Evolutionary conservation across 805 yeast genomes (phyloP), one percentile per base, ranked within the genome.

Genomic region (Candida broadrunensis): DNA sequence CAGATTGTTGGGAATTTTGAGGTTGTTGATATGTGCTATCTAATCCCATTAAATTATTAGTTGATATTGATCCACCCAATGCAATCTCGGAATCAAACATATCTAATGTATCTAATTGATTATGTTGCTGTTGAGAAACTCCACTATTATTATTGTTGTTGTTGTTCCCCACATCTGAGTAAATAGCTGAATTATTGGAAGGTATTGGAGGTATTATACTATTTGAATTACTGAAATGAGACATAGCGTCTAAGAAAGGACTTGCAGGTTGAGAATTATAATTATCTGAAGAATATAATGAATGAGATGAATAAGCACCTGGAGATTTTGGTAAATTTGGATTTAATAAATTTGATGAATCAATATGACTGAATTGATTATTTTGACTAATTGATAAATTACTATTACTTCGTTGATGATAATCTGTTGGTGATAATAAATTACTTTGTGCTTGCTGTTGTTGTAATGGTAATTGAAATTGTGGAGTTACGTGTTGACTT

Each of bases 1-100:
- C 9, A 7, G 24, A 21, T 21, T 21, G 24, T 7, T 6, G 24
- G n/a, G n/a, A n/a, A n/a, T n/a, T 11, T 26, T 26, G 29, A 5
- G 24, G 14, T 38, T 31, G 40, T 29, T 38, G 45, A 27, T 41
- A 51, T 18, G 13, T 23, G 15, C 37, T 37, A 33, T 46, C 46
- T 37, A 43, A 15, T 29, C 40, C 25, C 25, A 42, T 47, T 42
- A 69, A 54, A 46, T 69, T 65, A 0, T 70, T 61, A 37, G 58
- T 52, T 19, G 68, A 62, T 2, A 69, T 56, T 4, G 72, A 65
- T 27, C 62, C 69, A 2, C 75, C 75, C 26, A 69, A 52, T 1
- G 55, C 61, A 15, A 69, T 66, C 44, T 66, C 73, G 17, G 46
- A 13, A 36, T 47, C 46, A 35, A 38, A 25, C 15, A 18, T 12